These are phyloP conservation scores for Yamadazyma aaseri DNA, from an alignment of 1,139 yeast species.

Conservation along the genomic window DNA sequence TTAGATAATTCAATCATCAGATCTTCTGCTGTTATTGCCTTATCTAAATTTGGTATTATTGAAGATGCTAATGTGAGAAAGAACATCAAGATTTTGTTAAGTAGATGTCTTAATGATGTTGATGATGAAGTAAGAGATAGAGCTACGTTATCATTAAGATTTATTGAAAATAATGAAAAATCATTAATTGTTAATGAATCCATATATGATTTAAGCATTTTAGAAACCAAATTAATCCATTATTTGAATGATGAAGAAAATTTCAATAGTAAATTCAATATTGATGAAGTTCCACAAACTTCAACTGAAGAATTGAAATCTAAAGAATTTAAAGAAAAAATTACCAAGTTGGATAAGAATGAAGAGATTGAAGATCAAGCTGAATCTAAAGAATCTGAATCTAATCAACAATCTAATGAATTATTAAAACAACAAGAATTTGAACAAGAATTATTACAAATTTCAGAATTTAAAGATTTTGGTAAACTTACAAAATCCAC, in stretches of 20 bases:
- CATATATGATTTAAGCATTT: conserved; percentile 68
- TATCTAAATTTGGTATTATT: conserved; percentile 85
- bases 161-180: conserved; percentile 53
- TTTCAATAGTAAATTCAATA: conserved; percentile 69
- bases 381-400: conserved; percentile 11
- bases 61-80: conserved; percentile 66
- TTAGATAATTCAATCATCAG: conserved; percentile 93
- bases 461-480: conserved; percentile 68
- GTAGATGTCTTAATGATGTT: conserved; percentile 81
- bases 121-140: conserved; percentile 99
- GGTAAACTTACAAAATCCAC: conserved; percentile 81
- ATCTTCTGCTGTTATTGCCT: conserved; percentile 91
- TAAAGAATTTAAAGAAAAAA: conserved; percentile 56
- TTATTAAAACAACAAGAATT: conserved; percentile 59
- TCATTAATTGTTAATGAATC: conserved; percentile 65
- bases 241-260: conserved; percentile 65
- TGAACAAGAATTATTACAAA: conserved; percentile 61
- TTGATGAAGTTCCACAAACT: conserved; percentile 59
- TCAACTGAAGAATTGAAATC: conserved; percentile 65
- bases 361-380: conserved; percentile 16
- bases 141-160: conserved; percentile 80
- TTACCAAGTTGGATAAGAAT: conserved; percentile 45
- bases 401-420: conserved; percentile 31
- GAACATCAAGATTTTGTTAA: conserved; percentile 72
- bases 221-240: conserved; percentile 73